These are phyloP conservation scores for Amanita rimosa DNA, from an alignment of 768 basidiomycete species.

Conservation along the genomic window DNA sequence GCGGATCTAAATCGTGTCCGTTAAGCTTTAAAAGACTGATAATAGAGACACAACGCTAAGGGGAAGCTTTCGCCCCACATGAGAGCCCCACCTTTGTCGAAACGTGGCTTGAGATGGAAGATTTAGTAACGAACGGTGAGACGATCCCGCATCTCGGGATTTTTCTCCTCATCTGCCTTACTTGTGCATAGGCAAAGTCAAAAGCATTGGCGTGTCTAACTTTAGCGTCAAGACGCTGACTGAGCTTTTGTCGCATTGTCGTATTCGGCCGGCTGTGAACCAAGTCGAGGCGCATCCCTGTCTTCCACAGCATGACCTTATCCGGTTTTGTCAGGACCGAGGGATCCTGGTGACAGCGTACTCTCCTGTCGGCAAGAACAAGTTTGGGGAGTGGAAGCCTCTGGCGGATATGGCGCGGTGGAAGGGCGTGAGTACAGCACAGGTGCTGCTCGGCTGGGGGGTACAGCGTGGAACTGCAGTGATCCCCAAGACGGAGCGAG, in stretches of 20 bases:
- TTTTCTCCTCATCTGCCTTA: not conserved
- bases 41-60: not conserved
- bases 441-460: constrained; percentile 54
- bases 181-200: constrained; percentile 30
- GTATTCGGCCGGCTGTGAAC: constrained; percentile 40
- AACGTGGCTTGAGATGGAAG: constrained; percentile 17
- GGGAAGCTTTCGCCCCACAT: constrained; percentile 7
- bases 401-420: constrained; percentile 22
- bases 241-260: constrained; percentile 30
- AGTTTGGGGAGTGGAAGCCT: constrained; percentile 21
- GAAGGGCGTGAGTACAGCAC: constrained; percentile 26
- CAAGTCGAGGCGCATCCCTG: constrained; percentile 50
- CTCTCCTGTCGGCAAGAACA: constrained; percentile 28
- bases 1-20: not conserved
- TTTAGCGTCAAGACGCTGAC: constrained; percentile 35
- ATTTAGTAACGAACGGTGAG: constrained; percentile 17
- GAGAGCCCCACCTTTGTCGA: constrained; percentile 16
- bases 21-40: not conserved
- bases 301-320: constrained; percentile 33
- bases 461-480: constrained; percentile 49
- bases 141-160: not conserved
- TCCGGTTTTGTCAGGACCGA: constrained; percentile 27
- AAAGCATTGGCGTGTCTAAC: constrained; percentile 46
- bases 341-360: constrained; percentile 37
- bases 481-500: constrained; percentile 49